Evolutionary conservation across 208 protist genomes (phyloP), one percentile per base, ranked within the genome.

Genomic region (Angomonas ambiguus): DNA sequence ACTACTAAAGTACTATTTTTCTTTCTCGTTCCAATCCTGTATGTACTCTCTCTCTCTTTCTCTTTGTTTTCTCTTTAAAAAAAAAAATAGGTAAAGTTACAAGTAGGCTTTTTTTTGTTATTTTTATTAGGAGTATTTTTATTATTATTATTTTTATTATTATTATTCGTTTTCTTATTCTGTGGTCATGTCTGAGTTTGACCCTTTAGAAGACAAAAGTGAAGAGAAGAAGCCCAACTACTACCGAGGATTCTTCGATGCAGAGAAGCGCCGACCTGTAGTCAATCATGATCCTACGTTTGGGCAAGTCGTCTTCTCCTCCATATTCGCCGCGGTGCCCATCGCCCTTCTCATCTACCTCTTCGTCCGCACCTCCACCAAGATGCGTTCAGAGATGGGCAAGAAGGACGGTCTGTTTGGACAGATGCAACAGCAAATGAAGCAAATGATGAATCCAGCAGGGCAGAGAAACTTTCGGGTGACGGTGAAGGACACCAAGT

Each of bases 171-270:
- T 18, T 55, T 8, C 16, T 55, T 4, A 22, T 55, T 55, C 3
- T 25, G 49, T 25, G 8, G 22, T n/a, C 28, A 20, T 55, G 6
- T 18, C 49, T 18, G 49, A 56, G 31, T 67, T 72, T 63, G 71
- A 76, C 61, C 65, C 71, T 53, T 48, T 76, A 1, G 63, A 41
- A 18, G 24, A 33, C 28, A 51, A 58, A 16, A 49, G 22, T 16
- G 42, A 25, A 8, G 49, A 65, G 53, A 24, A 18, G 60, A 20
- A n/a, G 32, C 60, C 82, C 18, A 79, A 79, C 2, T 95, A 90
- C 74, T 88, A 83, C 67, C 77, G 80, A 13, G 89, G 89, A 62
- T 95, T 93, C 71, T 92, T 83, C 51, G 84, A 89, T 45, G 89
- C 89, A 6, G 82, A 93, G 73, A 78, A 86, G 78, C 83, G 85